phyloP scores from a whole-genome alignment of 2,329 filamentous ascomycete species.

The Fusarium sp. region DNA sequence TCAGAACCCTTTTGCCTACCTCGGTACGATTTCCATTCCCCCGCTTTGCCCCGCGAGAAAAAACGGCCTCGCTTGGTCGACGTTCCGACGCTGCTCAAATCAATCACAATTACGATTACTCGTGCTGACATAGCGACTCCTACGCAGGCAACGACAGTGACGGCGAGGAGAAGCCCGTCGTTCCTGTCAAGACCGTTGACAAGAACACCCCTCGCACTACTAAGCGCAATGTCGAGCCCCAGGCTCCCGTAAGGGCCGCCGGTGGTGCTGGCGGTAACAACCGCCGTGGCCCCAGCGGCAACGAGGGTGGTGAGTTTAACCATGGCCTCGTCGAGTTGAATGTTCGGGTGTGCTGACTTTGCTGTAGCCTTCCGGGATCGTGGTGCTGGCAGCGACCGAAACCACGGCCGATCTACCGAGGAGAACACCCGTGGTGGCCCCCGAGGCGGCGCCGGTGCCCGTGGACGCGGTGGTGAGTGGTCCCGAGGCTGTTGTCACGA shows the following conservation, averaged over 20 bases:
- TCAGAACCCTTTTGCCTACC: constrained; percentile 97
- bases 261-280: constrained; percentile 56
- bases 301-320: constrained; percentile 81
- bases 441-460: constrained; percentile 72
- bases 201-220: constrained; percentile 78
- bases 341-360: constrained; percentile 30
- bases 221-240: constrained; percentile 88
- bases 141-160: constrained; percentile 67
- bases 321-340: constrained; percentile 9
- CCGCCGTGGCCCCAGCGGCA: constrained; percentile 73
- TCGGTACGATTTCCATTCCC: constrained; percentile 74
- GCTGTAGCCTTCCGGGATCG: constrained; percentile 86
- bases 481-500: neutral
- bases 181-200: constrained; percentile 89
- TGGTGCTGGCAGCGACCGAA: constrained; percentile 81
- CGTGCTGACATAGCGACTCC: constrained; percentile 37
- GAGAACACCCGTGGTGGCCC: constrained; percentile 68
- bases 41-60: constrained; percentile 33
- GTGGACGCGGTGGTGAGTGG: constrained; percentile 67
- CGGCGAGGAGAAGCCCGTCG: constrained; percentile 77
- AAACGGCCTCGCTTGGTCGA: constrained; percentile 36
- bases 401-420: constrained; percentile 82
- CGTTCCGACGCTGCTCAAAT: constrained; percentile 23
- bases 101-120: constrained; percentile 32
- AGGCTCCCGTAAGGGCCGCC: constrained; percentile 67